Base-by-base conservation (phyloP, 371 early-diverging fungal genomes). In the Syncephalastrum racemosum region DNA sequence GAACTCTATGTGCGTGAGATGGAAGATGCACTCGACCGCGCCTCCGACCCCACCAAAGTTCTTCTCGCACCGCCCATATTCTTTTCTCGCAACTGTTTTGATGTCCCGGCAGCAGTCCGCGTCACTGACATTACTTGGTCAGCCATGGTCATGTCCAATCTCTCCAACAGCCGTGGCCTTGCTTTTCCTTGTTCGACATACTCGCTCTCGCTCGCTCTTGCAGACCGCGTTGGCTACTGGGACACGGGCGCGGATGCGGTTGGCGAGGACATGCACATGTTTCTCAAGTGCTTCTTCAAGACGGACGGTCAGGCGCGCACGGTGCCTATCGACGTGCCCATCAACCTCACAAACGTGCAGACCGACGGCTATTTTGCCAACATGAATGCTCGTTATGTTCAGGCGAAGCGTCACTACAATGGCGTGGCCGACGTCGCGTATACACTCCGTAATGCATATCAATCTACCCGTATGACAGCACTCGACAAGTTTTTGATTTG, bases 181-280 rank as follows among this genome's bases (percentile, higher is more conserved):
- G 75, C 81, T 41, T 79, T 89, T 46, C 92, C 92, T 25, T 90
- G 92, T 62, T 88, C 89, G 3, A 87, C 84, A 4, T 91, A 91
- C 73, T 82, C 85, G 51, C 59, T 91, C 45, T 78, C 84, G 18
- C 82, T 90, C 79, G 79, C 82, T 42, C 78, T 91, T 46, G 87
- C 86, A 7, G 73, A 82, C 23, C 61, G 84, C 40, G 88, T 91
- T 18, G 82, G 83, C 36, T 90, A 83, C 53, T 91, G 92, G 92
- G 92, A 91, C 63, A 80, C 84, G 4, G 85, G 85, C 58, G 82
- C 88, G 7, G 89, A 90, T 71, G 85, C 89, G 18, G 84, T 90
- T 39, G 92, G 90, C 43, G 92, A 91, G 62, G 92, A 91, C 66
- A 82, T 91, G 85, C 92, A 91, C 70, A 91, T 91, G 91, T 84